These are phyloP conservation scores for Cyberlindnera nakhonratchasimensis DNA, from an alignment of 805 yeast species.

Conservation along the genomic window DNA sequence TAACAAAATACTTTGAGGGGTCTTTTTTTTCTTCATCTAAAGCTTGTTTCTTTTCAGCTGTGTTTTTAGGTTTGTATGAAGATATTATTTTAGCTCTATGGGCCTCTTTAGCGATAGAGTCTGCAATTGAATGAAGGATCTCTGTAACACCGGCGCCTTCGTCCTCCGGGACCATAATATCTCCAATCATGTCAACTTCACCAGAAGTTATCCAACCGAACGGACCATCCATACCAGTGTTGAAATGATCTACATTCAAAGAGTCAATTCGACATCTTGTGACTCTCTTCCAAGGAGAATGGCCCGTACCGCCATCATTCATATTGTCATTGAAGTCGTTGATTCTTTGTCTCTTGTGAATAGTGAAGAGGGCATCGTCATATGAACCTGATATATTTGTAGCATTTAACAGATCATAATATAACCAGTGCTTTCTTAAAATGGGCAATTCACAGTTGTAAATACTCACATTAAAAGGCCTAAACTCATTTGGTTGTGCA, in stretches of 20 bases:
- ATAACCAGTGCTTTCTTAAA: conserved; percentile 89
- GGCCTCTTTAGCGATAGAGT: conserved; percentile 47
- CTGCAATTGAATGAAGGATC: conserved; percentile 45
- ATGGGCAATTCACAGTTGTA: conserved; percentile 78
- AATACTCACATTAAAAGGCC: conserved; percentile 85
- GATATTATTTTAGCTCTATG: conserved; percentile 32
- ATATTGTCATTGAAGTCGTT: conserved; percentile 38
- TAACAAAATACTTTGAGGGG: conserved; percentile 55
- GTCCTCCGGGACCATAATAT: conserved; percentile 74
- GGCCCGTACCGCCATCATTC: conserved; percentile 19
- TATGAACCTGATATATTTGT: conserved; percentile 84
- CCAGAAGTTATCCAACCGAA: conserved; percentile 97
- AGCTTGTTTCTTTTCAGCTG: conserved; percentile 13
- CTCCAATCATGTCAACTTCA: conserved; percentile 90
- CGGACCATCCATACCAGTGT: conserved; percentile 88
- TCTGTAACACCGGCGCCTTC: conserved; percentile 48
- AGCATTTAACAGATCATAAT: conserved; percentile 82
- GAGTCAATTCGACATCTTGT: conserved; percentile 84
- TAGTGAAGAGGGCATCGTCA: conserved; percentile 89
- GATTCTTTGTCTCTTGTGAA: conserved; percentile 70
- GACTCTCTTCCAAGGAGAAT: conserved; percentile 51
- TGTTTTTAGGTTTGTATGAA: conserved; percentile 7
- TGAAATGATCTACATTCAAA: conserved; percentile 81
- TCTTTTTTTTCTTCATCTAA: conserved; percentile 30
- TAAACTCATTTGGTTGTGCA: conserved; percentile 73